Evolutionary conservation across 2,329 filamentous ascomycete species (phyloP).

Genomic region (Chrysoporthe cubensis): DNA sequence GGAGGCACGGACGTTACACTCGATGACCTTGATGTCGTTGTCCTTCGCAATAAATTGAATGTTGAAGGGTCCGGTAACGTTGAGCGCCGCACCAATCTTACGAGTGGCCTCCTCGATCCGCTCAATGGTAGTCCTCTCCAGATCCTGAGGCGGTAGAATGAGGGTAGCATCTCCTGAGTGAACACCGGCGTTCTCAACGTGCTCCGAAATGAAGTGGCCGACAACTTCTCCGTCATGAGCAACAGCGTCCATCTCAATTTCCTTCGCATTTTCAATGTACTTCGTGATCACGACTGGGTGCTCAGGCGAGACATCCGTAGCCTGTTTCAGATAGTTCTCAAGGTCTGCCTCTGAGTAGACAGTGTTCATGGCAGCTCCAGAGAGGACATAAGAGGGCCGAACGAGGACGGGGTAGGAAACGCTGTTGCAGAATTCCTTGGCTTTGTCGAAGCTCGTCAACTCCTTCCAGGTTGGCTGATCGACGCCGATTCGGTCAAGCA

Average conservation of each 20-base stretch:
- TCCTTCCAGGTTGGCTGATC: slow-evolving; percentile 99
- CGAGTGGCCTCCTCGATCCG: slow-evolving; percentile 93
- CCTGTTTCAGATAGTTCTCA: slow-evolving; percentile 85
- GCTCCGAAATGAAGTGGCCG: slow-evolving; percentile 96
- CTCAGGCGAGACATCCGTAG: slow-evolving; percentile 89
- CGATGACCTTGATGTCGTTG: slow-evolving; percentile 99
- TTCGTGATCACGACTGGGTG: slow-evolving; percentile 99
- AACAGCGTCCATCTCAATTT: slow-evolving; percentile 99
- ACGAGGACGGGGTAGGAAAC: slow-evolving; percentile 95
- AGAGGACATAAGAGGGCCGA: slow-evolving; percentile 93
- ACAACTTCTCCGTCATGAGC: slow-evolving; percentile 87
- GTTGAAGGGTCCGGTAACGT: slow-evolving; percentile 96
- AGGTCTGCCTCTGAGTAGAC: slow-evolving; percentile 96
- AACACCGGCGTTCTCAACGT: slow-evolving; percentile 97
- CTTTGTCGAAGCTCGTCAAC: slow-evolving; percentile 91
- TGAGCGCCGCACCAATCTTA: slow-evolving; percentile 92
- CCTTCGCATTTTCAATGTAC: slow-evolving; percentile 99
- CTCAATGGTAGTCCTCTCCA: slow-evolving; percentile 84
- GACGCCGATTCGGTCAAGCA: slow-evolving; percentile 92
- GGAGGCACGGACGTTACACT: slow-evolving; percentile 96
- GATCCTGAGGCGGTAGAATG: slow-evolving; percentile 91
- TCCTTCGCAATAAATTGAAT: slow-evolving; percentile 99
- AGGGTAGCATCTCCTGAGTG: slow-evolving; percentile 97
- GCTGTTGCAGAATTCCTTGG: slow-evolving; percentile 81
- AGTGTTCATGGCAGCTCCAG: slow-evolving; percentile 98